Conservation (phyloP, 73 alveolate species). For the Stentor coeruleus region DNA sequence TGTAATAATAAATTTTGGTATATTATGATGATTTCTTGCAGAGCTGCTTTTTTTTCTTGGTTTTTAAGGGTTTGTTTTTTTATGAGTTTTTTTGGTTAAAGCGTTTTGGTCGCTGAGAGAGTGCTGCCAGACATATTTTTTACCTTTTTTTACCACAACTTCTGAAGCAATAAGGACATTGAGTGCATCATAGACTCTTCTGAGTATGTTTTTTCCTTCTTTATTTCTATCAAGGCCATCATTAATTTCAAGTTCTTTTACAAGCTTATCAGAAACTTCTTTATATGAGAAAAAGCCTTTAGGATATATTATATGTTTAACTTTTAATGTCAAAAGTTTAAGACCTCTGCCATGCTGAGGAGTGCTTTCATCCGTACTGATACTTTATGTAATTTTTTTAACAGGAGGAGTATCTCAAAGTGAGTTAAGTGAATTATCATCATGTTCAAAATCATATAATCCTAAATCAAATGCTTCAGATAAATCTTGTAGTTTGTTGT, state of each 20-base stretch:
- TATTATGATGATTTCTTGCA: background rate
- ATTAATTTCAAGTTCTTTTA: constrained; percentile 34
- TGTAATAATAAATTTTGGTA: too few relatives aligned
- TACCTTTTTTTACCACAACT: constrained; percentile 49
- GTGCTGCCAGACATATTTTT: constrained; percentile 21
- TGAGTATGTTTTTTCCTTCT: constrained; percentile 63
- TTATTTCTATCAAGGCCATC: constrained; percentile 30
- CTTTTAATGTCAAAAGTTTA: constrained; percentile 46
- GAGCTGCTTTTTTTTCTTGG: background rate
- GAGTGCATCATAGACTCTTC: constrained; percentile 73
- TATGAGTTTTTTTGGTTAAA: background rate
- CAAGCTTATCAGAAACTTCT: constrained; percentile 55
- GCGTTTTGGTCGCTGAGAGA: background rate
- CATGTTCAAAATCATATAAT: background rate
- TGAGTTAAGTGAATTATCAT: constrained; percentile 1
- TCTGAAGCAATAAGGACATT: constrained; percentile 65
- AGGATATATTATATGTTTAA: constrained; percentile 39
- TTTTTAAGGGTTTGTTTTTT: background rate
- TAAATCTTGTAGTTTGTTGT: background rate
- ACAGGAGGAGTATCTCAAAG: background rate
- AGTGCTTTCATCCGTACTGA: constrained; percentile 4
- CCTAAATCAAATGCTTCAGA: constrained; percentile 24
- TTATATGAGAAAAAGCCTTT: constrained; percentile 41
- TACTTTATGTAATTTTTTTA: background rate
- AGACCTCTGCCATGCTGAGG: constrained; percentile 39